Conservation (phyloP, 2,329 filamentous ascomycete species). For the Xylaria sp. region DNA sequence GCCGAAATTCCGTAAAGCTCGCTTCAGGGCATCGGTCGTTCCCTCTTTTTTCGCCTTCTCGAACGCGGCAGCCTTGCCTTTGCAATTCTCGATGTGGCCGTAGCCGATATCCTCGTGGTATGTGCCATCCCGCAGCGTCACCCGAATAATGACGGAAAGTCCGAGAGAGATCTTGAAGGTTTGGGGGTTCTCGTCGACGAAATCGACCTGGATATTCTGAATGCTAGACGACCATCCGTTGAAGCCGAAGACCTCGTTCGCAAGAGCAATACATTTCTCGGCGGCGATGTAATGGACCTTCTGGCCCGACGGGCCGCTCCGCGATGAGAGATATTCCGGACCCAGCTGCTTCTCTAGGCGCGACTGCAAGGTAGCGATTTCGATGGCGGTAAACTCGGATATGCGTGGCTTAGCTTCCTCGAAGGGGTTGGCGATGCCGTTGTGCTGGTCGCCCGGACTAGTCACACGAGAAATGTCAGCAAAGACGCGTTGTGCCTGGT, state of each 20-base stretch:
- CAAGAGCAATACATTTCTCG: slow-evolving; percentile 86
- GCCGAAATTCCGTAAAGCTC: slow-evolving; percentile 87
- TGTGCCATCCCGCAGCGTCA: slow-evolving; percentile 91
- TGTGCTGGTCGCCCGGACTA: slow-evolving; percentile 73
- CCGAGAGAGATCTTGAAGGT: slow-evolving; percentile 82
- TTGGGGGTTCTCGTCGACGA: slow-evolving; percentile 82
- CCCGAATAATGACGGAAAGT: slow-evolving; percentile 84
- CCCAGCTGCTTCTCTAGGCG: slow-evolving; percentile 91
- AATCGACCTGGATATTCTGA: slow-evolving; percentile 92
- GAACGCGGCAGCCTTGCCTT: slow-evolving; percentile 92
- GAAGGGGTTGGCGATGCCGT: slow-evolving; percentile 74
- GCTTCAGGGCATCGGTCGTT: slow-evolving; percentile 90
- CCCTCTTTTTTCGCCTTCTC: slow-evolving; percentile 99
- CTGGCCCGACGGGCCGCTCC: slow-evolving; percentile 78
- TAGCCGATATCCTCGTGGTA: slow-evolving; percentile 98
- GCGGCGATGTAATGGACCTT: slow-evolving; percentile 94
- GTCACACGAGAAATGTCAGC: slow-evolving; percentile 17
- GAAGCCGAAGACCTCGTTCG: slow-evolving; percentile 41
- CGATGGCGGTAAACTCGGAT: slow-evolving; percentile 81
- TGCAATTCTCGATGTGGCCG: slow-evolving; percentile 93
- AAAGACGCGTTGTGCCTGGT: slow-evolving; percentile 22
- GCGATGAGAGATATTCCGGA: slow-evolving; percentile 90
- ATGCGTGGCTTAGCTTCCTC: slow-evolving; percentile 70
- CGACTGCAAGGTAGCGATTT: slow-evolving; percentile 85
- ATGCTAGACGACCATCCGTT: slow-evolving; percentile 86